Conservation (phyloP, 73 alveolate species). For the Tetrahymena elliotti region DNA sequence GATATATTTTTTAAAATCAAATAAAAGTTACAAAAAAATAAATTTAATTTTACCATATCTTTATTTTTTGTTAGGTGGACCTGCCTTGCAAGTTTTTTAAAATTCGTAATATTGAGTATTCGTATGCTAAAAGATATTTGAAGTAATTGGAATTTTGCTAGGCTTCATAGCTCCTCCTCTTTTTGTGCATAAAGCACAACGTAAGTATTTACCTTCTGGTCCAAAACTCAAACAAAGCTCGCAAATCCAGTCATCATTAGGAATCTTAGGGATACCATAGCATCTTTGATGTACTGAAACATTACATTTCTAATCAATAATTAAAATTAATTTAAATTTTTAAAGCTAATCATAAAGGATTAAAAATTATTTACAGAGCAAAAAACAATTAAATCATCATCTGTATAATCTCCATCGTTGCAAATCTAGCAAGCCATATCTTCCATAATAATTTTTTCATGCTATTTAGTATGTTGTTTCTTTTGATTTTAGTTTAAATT, state of each 20-base stretch:
- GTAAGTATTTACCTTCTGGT: slow-evolving; percentile 11
- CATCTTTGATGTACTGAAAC: slow-evolving; percentile 19
- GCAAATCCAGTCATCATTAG: slow-evolving; percentile 19
- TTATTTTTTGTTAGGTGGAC: not conserved
- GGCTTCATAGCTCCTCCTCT: slow-evolving; percentile 44
- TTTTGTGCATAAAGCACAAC: slow-evolving; percentile 29
- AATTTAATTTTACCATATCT: slow-evolving; percentile 11
- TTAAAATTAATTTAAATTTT: not conserved
- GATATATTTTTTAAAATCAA: not conserved
- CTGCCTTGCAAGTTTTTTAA: slow-evolving; percentile 13
- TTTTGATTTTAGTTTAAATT: slow-evolving; percentile 4
- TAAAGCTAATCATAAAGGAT: not conserved
- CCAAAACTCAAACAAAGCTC: slow-evolving; percentile 35
- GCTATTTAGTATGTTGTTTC: not conserved
- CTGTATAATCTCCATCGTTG: slow-evolving; percentile 1
- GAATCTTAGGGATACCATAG: slow-evolving; percentile 10
- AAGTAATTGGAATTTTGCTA: slow-evolving; percentile 5
- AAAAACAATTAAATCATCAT: slow-evolving; percentile 36
- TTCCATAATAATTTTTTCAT: slow-evolving; percentile 4
- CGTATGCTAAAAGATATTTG: slow-evolving; percentile 2
- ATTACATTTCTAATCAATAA: slow-evolving; percentile 10
- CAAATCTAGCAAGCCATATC: slow-evolving; percentile 32
- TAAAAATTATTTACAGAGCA: slow-evolving; percentile 29
- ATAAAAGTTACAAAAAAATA: not conserved
- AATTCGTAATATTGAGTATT: slow-evolving; percentile 13